Evolutionary conservation across 228 moss, liverwort and hornwort species (phyloP).

Genomic region (Sphagnum magellanicum): DNA sequence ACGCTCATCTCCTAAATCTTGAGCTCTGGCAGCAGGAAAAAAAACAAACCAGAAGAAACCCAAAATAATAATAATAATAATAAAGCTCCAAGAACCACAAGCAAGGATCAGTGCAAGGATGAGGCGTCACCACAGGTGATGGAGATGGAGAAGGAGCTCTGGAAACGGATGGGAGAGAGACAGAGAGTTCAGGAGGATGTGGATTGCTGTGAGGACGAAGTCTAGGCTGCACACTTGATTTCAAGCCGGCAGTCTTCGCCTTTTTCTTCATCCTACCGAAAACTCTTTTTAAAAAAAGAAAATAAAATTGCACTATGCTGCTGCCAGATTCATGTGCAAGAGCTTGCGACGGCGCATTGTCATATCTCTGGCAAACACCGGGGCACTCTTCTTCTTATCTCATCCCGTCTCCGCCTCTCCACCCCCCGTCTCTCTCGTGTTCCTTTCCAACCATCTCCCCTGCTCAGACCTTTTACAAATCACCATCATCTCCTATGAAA

Average conservation of each 20-base stretch:
- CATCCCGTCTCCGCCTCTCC: constrained; percentile 5
- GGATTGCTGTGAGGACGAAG: constrained; percentile 44
- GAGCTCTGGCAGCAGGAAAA: not conserved
- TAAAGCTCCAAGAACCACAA: not conserved
- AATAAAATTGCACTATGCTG: not conserved
- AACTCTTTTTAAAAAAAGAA: not conserved
- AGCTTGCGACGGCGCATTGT: constrained; percentile 52
- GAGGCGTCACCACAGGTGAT: constrained; percentile 39
- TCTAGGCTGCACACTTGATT: constrained; percentile 59
- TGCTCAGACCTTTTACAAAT: constrained; percentile 71
- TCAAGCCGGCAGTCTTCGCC: constrained; percentile 59
- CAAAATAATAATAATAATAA: not conserved
- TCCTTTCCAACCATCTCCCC: constrained; percentile 7
- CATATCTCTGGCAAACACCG: constrained; percentile 42
- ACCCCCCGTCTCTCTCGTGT: not conserved
- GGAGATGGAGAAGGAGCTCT: constrained; percentile 5
- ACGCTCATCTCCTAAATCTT: not conserved
- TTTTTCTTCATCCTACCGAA: constrained; percentile 45
- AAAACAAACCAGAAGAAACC: not conserved
- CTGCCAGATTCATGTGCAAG: constrained; percentile 13
- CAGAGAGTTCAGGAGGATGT: constrained; percentile 4
- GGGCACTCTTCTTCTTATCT: constrained; percentile 30
- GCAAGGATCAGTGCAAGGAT: constrained; percentile 34
- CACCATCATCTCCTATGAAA: constrained; percentile 47
- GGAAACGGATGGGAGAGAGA: constrained; percentile 2